Conservation (phyloP, 2,329 filamentous ascomycete species). For the Pseudogymnoascus sp. region DNA sequence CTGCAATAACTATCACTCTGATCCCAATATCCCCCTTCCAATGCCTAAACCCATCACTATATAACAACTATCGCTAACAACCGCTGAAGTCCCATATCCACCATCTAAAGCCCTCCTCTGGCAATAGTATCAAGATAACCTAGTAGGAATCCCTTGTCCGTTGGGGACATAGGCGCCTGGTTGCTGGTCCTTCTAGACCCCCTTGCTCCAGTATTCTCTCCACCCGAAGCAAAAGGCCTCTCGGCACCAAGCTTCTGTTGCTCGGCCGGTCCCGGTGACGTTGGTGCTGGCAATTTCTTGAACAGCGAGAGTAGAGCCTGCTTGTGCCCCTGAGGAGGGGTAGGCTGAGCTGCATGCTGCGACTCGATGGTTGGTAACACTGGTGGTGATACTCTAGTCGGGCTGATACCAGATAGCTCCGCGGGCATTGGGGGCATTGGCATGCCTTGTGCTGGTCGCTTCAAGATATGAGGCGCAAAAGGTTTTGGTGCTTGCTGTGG, state of each 20-base stretch:
- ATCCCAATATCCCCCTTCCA: neutral
- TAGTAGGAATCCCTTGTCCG: conserved; percentile 67
- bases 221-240: neutral
- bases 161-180: conserved; percentile 52
- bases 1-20: neutral
- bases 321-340: conserved; percentile 36
- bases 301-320: conserved; percentile 32
- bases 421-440: conserved; percentile 19
- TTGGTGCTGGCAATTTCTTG: conserved; percentile 16
- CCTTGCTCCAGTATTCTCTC: neutral
- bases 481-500: conserved; percentile 34
- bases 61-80: conserved; percentile 4
- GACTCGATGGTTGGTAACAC: neutral
- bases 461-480: conserved; percentile 46
- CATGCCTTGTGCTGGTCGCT: conserved; percentile 36
- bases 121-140: conserved; percentile 55
- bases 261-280: neutral
- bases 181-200: conserved; percentile 35
- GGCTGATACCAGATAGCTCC: conserved; percentile 19
- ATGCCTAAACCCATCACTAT: conserved; percentile 1
- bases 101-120: conserved; percentile 12
- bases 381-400: conserved; percentile 23
- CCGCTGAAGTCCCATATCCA: neutral
- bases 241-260: neutral
- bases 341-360: conserved; percentile 18